Conservation (phyloP, 345 rosid genomes). For the Rhodomyrtus tomentosa region DNA sequence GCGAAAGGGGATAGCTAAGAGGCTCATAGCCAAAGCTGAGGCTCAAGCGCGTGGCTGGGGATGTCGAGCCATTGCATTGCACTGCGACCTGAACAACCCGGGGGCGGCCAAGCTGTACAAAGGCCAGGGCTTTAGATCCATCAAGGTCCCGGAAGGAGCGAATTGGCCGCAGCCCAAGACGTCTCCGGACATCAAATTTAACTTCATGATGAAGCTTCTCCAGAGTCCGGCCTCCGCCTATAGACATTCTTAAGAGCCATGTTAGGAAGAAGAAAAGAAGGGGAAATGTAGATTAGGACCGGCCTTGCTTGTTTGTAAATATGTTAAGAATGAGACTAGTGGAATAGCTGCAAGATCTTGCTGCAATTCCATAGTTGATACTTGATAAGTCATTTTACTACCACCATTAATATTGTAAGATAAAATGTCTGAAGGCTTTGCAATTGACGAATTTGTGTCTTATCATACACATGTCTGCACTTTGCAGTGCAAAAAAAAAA, state of each 20-base stretch:
- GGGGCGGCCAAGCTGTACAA: conserved; percentile 68
- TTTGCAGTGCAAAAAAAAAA: not conserved
- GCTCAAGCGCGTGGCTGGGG: conserved; percentile 82
- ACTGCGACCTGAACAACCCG: conserved; percentile 61
- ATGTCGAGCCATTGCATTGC: conserved; percentile 73
- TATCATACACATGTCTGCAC: not conserved
- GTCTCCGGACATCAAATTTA: conserved; percentile 49
- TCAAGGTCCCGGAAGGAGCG: conserved; percentile 74
- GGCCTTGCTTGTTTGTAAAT: not conserved
- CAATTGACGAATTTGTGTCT: not conserved
- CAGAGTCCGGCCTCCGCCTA: conserved; percentile 4
- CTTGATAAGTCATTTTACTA: not conserved
- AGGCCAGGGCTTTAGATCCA: conserved; percentile 59
- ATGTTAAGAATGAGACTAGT: not conserved
- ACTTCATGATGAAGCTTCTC: conserved; percentile 91
- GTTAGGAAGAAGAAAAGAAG: not conserved
- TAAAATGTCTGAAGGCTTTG: not conserved
- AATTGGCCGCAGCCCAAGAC: conserved; percentile 75
- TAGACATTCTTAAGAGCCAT: not conserved
- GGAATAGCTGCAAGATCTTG: not conserved
- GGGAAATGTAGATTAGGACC: not conserved
- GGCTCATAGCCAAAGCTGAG: conserved; percentile 73
- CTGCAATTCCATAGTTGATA: not conserved
- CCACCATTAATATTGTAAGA: not conserved
- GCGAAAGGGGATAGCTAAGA: conserved; percentile 76